phyloP scores from a whole-genome alignment of 768 basidiomycete species.

The Vishniacozyma victoriae region DNA sequence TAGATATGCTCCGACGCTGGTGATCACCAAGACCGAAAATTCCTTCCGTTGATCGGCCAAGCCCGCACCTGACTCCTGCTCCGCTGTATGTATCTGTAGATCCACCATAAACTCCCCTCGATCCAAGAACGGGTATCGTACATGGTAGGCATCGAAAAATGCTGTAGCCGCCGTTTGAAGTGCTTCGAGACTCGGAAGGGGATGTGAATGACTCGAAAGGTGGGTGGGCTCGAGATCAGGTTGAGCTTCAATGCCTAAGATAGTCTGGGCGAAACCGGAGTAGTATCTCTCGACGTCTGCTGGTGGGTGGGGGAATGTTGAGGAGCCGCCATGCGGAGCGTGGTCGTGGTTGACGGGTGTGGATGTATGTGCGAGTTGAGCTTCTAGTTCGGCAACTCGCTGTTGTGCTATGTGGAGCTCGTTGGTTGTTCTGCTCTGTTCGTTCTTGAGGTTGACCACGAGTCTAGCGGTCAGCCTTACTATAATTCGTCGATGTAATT shows the following conservation, averaged over 20 bases:
- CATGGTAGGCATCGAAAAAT: slow-evolving; percentile 19
- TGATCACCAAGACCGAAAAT: slow-evolving; percentile 28
- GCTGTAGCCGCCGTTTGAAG: slow-evolving; percentile 15
- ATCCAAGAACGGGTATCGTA: slow-evolving; percentile 28
- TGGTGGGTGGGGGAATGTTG: slow-evolving; percentile 3
- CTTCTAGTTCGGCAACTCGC: slow-evolving; percentile 25
- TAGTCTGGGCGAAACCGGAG: neutral
- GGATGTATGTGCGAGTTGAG: slow-evolving; percentile 2
- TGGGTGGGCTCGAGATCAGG: slow-evolving; percentile 11
- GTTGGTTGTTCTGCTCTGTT: slow-evolving; percentile 9
- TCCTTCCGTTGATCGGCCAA: slow-evolving; percentile 14
- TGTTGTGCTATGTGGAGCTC: slow-evolving; percentile 26
- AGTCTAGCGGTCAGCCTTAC: slow-evolving; percentile 3
- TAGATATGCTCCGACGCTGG: slow-evolving; percentile 25
- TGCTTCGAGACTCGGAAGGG: slow-evolving; percentile 9
- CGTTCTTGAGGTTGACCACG: slow-evolving; percentile 19
- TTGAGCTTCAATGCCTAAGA: neutral
- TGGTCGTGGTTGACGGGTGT: neutral
- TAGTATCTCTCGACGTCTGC: neutral
- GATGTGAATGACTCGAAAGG: slow-evolving; percentile 3
- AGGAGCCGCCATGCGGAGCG: neutral
- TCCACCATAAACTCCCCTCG: slow-evolving; percentile 9
- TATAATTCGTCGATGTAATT: neutral
- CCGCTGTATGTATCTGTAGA: neutral
- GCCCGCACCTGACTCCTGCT: neutral